Conservation (phyloP, 495 filamentous ascomycete genomes). For the Aspergillus funiculosus region DNA sequence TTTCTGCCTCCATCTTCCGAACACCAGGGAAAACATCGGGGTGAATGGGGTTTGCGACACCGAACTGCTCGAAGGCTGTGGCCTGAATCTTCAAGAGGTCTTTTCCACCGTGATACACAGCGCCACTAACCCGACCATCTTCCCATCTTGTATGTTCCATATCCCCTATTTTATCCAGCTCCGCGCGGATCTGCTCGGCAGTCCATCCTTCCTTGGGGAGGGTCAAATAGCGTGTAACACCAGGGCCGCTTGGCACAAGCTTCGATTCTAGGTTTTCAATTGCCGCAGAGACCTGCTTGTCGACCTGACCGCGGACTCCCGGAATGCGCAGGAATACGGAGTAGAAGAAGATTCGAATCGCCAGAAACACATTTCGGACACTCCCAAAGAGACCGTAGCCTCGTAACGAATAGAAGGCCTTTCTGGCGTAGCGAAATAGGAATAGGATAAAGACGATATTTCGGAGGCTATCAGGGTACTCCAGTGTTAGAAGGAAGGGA, state of each 20-base stretch:
- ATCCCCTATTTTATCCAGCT: conserved; percentile 68
- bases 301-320: conserved; percentile 74
- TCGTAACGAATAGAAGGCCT: conserved; percentile 72
- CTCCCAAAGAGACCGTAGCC: conserved; percentile 85
- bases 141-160: conserved; percentile 98
- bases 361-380: conserved; percentile 62
- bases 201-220: conserved; percentile 85
- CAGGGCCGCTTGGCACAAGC: conserved; percentile 68
- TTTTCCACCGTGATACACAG: conserved; percentile 92
- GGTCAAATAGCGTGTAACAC: conserved; percentile 63
- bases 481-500: too few species aligned
- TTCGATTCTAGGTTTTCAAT: conserved; percentile 68
- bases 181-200: conserved; percentile 68
- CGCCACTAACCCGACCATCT: conserved; percentile 88
- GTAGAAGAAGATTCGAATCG: conserved; percentile 66
- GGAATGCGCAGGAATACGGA: conserved; percentile 80
- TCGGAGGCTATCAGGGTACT: conserved; percentile 53
- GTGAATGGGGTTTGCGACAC: conserved; percentile 97
- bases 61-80: conserved; percentile 88
- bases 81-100: conserved; percentile 78
- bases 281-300: conserved; percentile 67
- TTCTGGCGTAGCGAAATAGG: conserved; percentile 78
- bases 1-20: conserved; percentile 97
- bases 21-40: conserved; percentile 98
- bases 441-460: conserved; percentile 91